Percentiles rank a stretch among this genome's conserved stretches.
phyloP scores from a whole-genome alignment of 2,329 filamentous ascomycete species.

The Sarocladium brachiariae region DNA sequence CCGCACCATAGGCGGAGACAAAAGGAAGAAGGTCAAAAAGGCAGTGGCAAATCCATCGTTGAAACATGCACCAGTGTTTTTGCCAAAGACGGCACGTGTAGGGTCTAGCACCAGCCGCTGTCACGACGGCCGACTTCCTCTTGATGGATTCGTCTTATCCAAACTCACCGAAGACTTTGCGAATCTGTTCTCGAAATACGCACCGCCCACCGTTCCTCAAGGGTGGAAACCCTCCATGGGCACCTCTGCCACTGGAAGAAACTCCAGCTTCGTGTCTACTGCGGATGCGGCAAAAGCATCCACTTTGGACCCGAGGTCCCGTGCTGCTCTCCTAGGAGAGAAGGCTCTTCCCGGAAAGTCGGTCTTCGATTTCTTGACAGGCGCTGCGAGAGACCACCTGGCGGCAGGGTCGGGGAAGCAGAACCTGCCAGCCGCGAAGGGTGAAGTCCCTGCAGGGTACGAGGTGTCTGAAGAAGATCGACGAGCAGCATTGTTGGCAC shows the following conservation, averaged over 20 bases:
- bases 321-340: slow-evolving; percentile 78
- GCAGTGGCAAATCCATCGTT: slow-evolving; percentile 55
- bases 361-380: slow-evolving; percentile 85
- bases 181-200: slow-evolving; percentile 36
- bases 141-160: slow-evolving; percentile 74
- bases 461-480: slow-evolving; percentile 57
- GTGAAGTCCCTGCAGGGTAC: slow-evolving; percentile 64
- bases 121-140: slow-evolving; percentile 72
- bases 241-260: slow-evolving; percentile 4
- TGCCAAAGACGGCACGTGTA: slow-evolving; percentile 47
- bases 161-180: slow-evolving; percentile 36
- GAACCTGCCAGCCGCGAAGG: slow-evolving; percentile 69
- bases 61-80: slow-evolving; percentile 64
- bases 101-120: slow-evolving; percentile 50
- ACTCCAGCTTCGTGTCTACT: slow-evolving; percentile 51
- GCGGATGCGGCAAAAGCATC: slow-evolving; percentile 74
- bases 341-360: slow-evolving; percentile 77
- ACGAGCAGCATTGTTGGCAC: slow-evolving; percentile 48
- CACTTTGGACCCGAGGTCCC: slow-evolving; percentile 64
- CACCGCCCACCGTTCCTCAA: slow-evolving; percentile 59
- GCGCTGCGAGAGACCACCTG: slow-evolving; percentile 69
- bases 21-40: slow-evolving; percentile 67
- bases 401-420: slow-evolving; percentile 66
- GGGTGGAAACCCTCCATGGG: slow-evolving; percentile 65
- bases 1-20: slow-evolving; percentile 71